Evolutionary conservation across 108 stramenopile species (phyloP).

Genomic region (Discostella pseudostelligera): DNA sequence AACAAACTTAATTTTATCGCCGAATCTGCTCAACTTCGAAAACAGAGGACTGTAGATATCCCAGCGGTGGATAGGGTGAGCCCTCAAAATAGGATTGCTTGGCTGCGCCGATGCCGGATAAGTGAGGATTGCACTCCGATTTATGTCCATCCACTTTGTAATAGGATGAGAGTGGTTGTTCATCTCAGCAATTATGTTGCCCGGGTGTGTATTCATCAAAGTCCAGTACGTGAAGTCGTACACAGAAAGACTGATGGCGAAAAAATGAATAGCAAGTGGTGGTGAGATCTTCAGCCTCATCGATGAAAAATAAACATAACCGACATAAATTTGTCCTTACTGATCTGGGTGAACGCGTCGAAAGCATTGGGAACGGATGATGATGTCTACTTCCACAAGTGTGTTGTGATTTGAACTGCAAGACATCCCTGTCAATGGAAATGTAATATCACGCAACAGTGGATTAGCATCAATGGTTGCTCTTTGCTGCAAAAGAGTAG

Average conservation of each 20-base stretch:
- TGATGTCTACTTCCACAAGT: constrained; percentile 26
- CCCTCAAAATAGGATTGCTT: constrained; percentile 12
- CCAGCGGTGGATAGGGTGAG: constrained; percentile 44
- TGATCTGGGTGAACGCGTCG: constrained; percentile 43
- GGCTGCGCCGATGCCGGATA: constrained; percentile 17
- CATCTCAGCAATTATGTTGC: constrained; percentile 41
- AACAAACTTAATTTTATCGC: constrained; percentile 30
- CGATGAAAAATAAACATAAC: too few relatives aligned
- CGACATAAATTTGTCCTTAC: neutral
- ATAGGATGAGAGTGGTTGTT: constrained; percentile 39
- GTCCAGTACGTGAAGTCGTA: constrained; percentile 47
- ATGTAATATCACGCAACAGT: constrained; percentile 23
- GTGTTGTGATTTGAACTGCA: constrained; percentile 13
- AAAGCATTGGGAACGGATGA: constrained; percentile 25
- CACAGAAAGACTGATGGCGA: constrained; percentile 28
- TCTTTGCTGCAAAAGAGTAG: constrained; percentile 15
- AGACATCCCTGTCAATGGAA: constrained; percentile 25
- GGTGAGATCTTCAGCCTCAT: neutral
- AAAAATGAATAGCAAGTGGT: neutral
- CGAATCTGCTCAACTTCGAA: constrained; percentile 30
- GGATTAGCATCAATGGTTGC: constrained; percentile 31
- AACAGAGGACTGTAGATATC: constrained; percentile 26
- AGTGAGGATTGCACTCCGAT: constrained; percentile 13
- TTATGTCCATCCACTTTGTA: constrained; percentile 41
- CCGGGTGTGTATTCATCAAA: constrained; percentile 32